Conservation (phyloP, 495 filamentous ascomycete genomes). For the Usnea hakonensis region DNA sequence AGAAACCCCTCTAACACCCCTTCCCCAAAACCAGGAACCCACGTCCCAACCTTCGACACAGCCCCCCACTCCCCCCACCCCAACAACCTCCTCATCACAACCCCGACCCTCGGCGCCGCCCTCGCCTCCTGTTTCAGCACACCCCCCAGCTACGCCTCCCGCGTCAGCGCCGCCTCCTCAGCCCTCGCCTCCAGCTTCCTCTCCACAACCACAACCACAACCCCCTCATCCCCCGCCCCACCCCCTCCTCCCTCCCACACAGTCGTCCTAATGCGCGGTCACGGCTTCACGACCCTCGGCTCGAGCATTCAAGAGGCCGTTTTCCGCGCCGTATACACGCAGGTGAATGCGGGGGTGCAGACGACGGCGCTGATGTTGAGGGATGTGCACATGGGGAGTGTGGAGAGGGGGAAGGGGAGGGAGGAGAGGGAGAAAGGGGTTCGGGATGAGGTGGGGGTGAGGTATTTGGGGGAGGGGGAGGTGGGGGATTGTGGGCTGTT, state of each 20-base stretch:
- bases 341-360: slow-evolving; percentile 38
- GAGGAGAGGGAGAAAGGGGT: neutral
- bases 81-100: neutral
- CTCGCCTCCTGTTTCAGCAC: neutral
- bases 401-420: neutral
- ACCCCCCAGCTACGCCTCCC: neutral
- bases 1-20: too few relatives aligned
- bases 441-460: neutral
- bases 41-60: neutral
- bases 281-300: slow-evolving; percentile 40
- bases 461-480: neutral
- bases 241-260: neutral
- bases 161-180: neutral
- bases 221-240: neutral
- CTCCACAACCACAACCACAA: neutral
- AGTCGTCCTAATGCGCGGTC: slow-evolving; percentile 42
- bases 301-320: slow-evolving; percentile 35
- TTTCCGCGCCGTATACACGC: slow-evolving; percentile 39
- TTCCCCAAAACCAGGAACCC: neutral
- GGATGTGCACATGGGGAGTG: neutral
- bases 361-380: slow-evolving; percentile 24
- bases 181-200: neutral
- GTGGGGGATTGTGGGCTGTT: neutral
- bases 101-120: neutral
- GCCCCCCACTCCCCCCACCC: neutral